A percentile compares a stretch with the other conserved stretches of the same genome.
Evolutionary conservation across 2,329 filamentous ascomycete species (phyloP).

Genomic region (Calonectria henricotiae): DNA sequence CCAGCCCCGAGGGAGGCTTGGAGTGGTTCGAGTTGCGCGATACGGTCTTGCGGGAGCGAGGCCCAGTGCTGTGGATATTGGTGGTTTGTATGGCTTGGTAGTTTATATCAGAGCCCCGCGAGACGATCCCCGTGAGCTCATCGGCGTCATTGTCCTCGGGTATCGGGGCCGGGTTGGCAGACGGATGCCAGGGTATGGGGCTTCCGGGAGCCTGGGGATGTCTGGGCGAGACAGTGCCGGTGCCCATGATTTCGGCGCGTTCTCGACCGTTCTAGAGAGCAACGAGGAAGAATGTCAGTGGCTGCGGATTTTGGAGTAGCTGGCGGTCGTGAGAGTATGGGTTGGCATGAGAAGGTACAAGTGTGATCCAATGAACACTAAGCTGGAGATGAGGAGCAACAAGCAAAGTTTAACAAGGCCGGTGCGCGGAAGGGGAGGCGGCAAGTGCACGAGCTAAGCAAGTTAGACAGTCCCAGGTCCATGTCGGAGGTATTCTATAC

Average conservation of each 20-base stretch:
- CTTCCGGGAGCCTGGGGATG: constrained; percentile 42
- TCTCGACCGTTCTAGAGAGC: constrained; percentile 60
- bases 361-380: neutral
- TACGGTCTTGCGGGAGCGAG: constrained; percentile 42
- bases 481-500: constrained; percentile 40
- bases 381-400: constrained; percentile 5
- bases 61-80: constrained; percentile 37
- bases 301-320: neutral
- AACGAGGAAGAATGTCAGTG: constrained; percentile 34
- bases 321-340: neutral
- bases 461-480: constrained; percentile 29
- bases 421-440: constrained; percentile 1
- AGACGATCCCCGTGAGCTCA: constrained; percentile 63
- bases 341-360: neutral
- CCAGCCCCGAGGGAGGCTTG: constrained; percentile 35
- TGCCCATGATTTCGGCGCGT: constrained; percentile 62
- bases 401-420: constrained; percentile 22
- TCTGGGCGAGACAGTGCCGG: constrained; percentile 45
- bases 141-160: constrained; percentile 54
- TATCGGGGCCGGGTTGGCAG: constrained; percentile 41
- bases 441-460: constrained; percentile 43
- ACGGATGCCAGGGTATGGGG: constrained; percentile 40
- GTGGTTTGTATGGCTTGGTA: constrained; percentile 60
- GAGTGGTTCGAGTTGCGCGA: constrained; percentile 35
- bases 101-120: constrained; percentile 56